These are phyloP conservation scores for Thinopyrum obtusiflorum DNA, from an alignment of 202 grass and related monocot species.

Conservation along the genomic window DNA sequence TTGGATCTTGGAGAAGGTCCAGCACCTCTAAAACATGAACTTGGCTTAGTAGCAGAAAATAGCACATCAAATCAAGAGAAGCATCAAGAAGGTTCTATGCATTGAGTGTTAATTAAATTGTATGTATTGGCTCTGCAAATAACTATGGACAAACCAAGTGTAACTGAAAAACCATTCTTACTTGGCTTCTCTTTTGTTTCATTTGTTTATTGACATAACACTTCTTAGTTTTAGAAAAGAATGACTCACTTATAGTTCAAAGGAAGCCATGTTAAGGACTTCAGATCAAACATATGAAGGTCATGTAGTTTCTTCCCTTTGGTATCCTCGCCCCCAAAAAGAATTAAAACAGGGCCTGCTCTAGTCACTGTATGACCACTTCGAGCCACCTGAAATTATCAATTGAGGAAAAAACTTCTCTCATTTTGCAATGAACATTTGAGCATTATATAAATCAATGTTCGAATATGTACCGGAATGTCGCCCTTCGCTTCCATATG, in stretches of 20 bases:
- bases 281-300: conserved; percentile 98
- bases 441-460: conserved; percentile 7
- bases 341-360: conserved; percentile 85
- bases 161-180: background rate
- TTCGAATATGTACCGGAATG: conserved; percentile 61
- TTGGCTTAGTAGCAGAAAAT: conserved; percentile 26
- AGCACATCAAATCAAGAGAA: conserved; percentile 15
- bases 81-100: background rate
- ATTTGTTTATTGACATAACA: background rate
- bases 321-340: conserved; percentile 86
- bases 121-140: background rate
- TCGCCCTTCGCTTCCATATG: conserved; percentile 86
- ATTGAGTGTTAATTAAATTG: background rate
- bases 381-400: conserved; percentile 66
- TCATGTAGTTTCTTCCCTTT: conserved; percentile 97
- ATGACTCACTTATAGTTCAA: conserved; percentile 91
- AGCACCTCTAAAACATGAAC: conserved; percentile 71
- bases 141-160: conserved; percentile 1
- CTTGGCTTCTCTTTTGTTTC: conserved; percentile 1
- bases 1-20: conserved; percentile 92
- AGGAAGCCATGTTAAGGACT: conserved; percentile 95
- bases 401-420: conserved; percentile 17
- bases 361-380: conserved; percentile 90
- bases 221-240: conserved; percentile 8
- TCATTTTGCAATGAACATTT: conserved; percentile 30